phyloP scores from a whole-genome alignment of 257 asterid species.

The Voacanga thouarsii region DNA sequence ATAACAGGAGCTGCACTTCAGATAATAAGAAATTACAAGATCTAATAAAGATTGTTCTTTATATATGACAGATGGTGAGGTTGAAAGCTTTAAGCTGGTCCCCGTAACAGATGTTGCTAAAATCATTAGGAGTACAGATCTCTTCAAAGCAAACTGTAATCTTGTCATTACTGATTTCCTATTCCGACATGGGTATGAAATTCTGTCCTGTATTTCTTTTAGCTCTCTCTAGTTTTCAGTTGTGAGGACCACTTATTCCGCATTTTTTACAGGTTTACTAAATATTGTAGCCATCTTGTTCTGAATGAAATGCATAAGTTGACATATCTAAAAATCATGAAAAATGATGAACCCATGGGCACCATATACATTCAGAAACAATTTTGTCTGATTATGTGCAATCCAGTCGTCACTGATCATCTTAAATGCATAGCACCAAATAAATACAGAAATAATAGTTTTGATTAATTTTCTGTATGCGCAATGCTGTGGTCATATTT shows the following conservation, averaged over 20 bases:
- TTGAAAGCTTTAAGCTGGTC: conserved; percentile 76
- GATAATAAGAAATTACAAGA: not conserved
- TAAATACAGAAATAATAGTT: not conserved
- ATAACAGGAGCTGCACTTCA: not conserved
- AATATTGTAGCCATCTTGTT: no score
- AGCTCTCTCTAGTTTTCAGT: not conserved
- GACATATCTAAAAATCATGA: not conserved
- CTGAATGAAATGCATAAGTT: not conserved
- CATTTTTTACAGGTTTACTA: not conserved
- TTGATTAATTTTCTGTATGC: not conserved
- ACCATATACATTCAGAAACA: no score
- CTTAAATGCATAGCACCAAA: not conserved
- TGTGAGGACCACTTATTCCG: not conserved
- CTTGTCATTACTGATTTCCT: conserved; percentile 87
- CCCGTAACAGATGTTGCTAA: conserved; percentile 63
- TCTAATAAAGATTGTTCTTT: conserved; percentile 5
- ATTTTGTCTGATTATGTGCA: no score
- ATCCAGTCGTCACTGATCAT: not conserved
- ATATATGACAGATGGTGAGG: conserved; percentile 78
- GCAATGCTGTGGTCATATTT: not conserved
- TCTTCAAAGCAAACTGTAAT: conserved; percentile 76
- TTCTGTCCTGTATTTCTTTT: not conserved
- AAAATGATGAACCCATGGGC: not conserved
- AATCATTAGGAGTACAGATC: conserved; percentile 47
- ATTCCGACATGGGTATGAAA: conserved; percentile 83